A percentile compares a stretch with the other conserved stretches of the same genome.
These are phyloP conservation scores for Brachypodium distachyon DNA, from an alignment of 202 grass and related monocot genomes.

Conservation along the genomic window DNA sequence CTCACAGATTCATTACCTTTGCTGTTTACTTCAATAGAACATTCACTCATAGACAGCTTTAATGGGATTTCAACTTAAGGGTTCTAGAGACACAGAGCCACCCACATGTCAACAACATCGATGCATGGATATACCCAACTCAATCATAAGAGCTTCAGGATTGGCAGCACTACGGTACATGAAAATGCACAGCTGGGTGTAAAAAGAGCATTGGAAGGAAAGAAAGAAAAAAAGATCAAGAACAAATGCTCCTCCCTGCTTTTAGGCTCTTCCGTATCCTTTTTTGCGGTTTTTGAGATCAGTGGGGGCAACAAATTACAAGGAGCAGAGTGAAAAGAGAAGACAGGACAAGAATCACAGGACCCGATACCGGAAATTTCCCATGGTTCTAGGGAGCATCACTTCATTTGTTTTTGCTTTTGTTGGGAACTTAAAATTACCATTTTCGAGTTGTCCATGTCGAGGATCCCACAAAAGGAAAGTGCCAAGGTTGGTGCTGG, in stretches of 20 bases:
- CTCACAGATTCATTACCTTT: neutral
- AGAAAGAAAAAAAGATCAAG: neutral
- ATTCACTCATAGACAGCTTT: too few relatives aligned
- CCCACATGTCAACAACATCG: slow-evolving; percentile 29
- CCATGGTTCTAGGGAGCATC: slow-evolving; percentile 40
- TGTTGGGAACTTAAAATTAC: slow-evolving; percentile 31
- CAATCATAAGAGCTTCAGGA: slow-evolving; percentile 8
- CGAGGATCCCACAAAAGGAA: slow-evolving; percentile 50
- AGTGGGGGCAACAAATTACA: slow-evolving; percentile 22
- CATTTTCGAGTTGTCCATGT: slow-evolving; percentile 43
- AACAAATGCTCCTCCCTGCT: neutral
- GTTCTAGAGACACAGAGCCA: slow-evolving; percentile 25
- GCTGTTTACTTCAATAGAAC: slow-evolving; percentile 10
- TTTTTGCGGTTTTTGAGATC: slow-evolving; percentile 32
- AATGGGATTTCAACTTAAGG: neutral
- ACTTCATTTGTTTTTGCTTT: slow-evolving; percentile 19
- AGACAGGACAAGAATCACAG: slow-evolving; percentile 32
- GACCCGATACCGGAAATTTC: slow-evolving; percentile 44
- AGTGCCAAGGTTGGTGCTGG: slow-evolving; percentile 20
- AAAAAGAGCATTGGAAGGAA: slow-evolving; percentile 13
- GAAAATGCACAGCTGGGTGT: neutral
- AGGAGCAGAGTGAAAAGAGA: slow-evolving; percentile 7
- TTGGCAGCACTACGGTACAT: slow-evolving; percentile 15
- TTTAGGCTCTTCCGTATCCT: neutral
- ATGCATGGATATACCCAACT: neutral